Evolutionary conservation across 495 filamentous ascomycete genomes (phyloP).

Genomic region (Mytilinidion resinicola): DNA sequence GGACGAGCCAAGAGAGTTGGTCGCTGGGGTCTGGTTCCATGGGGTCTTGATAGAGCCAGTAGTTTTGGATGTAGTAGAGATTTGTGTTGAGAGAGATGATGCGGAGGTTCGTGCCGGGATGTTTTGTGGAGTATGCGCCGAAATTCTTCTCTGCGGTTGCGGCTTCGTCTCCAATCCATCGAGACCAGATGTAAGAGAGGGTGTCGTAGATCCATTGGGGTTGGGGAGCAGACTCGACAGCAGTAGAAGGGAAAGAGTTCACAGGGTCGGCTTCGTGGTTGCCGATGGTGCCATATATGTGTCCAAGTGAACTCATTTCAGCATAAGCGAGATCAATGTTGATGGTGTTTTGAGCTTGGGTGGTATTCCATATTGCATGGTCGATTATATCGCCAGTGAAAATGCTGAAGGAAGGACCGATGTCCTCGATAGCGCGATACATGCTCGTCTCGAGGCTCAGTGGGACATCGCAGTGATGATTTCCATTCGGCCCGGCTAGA

Average conservation of each 20-base stretch:
- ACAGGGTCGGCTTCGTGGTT: constrained; percentile 52
- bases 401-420: constrained; percentile 41
- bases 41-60: constrained; percentile 45
- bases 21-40: constrained; percentile 42
- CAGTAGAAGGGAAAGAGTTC: constrained; percentile 44
- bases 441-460: constrained; percentile 47
- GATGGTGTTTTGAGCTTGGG: constrained; percentile 37
- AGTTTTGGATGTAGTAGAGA: constrained; percentile 53
- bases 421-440: constrained; percentile 42
- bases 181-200: constrained; percentile 42
- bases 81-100: constrained; percentile 55
- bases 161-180: constrained; percentile 40
- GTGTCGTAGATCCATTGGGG: constrained; percentile 47
- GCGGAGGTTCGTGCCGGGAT: constrained; percentile 41
- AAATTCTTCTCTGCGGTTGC: constrained; percentile 37
- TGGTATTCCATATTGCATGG: constrained; percentile 42
- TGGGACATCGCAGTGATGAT: constrained; percentile 48
- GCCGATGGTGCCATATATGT: constrained; percentile 47
- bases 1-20: constrained; percentile 43
- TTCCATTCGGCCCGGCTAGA: constrained; percentile 46
- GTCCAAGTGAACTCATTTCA: constrained; percentile 32
- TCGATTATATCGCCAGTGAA: constrained; percentile 48
- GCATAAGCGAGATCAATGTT: constrained; percentile 43
- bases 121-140: constrained; percentile 46
- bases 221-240: constrained; percentile 35